Percentiles rank a stretch among this genome's conserved stretches.
Conservation (phyloP, 73 alveolate species). For the Tetrahymena elliotti region DNA sequence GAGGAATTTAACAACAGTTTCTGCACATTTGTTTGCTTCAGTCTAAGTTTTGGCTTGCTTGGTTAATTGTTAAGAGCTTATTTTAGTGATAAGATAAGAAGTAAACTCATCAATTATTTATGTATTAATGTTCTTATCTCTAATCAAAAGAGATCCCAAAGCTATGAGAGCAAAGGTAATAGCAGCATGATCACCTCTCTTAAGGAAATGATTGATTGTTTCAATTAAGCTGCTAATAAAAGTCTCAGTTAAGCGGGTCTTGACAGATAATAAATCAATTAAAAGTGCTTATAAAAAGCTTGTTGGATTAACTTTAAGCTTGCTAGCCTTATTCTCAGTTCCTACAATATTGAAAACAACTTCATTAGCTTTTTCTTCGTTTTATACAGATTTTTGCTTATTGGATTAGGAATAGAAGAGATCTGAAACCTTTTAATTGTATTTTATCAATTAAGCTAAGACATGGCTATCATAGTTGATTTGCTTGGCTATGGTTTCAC, state of each 20-base stretch:
- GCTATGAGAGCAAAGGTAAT: neutral
- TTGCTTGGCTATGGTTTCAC: neutral
- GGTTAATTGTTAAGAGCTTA: neutral
- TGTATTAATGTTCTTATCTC: neutral
- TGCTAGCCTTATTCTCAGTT: neutral
- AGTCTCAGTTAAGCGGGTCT: neutral
- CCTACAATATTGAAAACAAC: neutral
- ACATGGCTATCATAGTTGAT: neutral
- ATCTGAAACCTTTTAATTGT: neutral
- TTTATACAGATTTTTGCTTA: neutral
- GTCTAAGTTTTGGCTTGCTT: neutral
- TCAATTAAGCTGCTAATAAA: neutral
- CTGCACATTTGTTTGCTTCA: neutral
- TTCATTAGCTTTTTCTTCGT: neutral
- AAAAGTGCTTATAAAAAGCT: neutral
- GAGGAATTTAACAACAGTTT: neutral
- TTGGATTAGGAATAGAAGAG: neutral
- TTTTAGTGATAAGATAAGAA: neutral
- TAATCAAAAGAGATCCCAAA: neutral
- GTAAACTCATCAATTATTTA: neutral
- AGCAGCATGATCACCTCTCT: neutral
- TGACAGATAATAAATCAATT: neutral
- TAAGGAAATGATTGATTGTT: neutral
- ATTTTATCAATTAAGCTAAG: neutral
- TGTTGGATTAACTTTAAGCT: neutral